Evolutionary conservation across 2,329 filamentous ascomycete species (phyloP), one percentile per base, ranked within the genome.

Genomic region (Aureobasidium melanogenum): DNA sequence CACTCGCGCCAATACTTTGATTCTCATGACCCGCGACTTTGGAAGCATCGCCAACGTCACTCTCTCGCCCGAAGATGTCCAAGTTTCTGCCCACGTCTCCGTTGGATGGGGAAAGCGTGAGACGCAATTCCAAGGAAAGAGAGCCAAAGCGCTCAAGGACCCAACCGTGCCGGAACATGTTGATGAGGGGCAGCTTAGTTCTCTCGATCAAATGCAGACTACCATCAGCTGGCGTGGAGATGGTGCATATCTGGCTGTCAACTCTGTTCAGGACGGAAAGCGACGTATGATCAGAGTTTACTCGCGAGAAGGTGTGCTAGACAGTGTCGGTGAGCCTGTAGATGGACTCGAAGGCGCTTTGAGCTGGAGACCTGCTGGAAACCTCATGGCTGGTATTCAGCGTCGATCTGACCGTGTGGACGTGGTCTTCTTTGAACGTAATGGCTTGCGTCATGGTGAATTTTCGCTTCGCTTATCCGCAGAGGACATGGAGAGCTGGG

Each of bases 371-470:
- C 94, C 94, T 1, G 84, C 85, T 15, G 94, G 94, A 0, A 97
- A 97, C 70, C 78, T 97, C 26, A 88, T 99, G 68, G 91, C 92
- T n/a, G 84, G 88, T 39, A 84, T 96, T 47, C 91, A 95, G 72
- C 82, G 89, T 17, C 74, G 84, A n/a, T 72, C 81, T 1, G 83
- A 87, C 51, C 80, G 80, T n/a, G 77, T 89, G 22, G 87, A 96
- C 67, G 86, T 97, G 47, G 86, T 96, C 3, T 99, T 99, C 74
- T 99, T 99, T 67, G 94, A 99, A 76, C 83, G 92, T 57, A 99
- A 99, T 69, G 94, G 94, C n/a, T 80, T 99, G 62, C 84, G 93
- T n/a, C 94, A 99, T 73, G 94, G 94, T 5, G 84, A 97, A 66
- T 99, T 97, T 69, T 85, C 85, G n/a, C 79, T 99, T 19, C 85